These are phyloP conservation scores for Fusarium buxicola DNA, from an alignment of 2,329 filamentous ascomycete species.

Conservation along the genomic window DNA sequence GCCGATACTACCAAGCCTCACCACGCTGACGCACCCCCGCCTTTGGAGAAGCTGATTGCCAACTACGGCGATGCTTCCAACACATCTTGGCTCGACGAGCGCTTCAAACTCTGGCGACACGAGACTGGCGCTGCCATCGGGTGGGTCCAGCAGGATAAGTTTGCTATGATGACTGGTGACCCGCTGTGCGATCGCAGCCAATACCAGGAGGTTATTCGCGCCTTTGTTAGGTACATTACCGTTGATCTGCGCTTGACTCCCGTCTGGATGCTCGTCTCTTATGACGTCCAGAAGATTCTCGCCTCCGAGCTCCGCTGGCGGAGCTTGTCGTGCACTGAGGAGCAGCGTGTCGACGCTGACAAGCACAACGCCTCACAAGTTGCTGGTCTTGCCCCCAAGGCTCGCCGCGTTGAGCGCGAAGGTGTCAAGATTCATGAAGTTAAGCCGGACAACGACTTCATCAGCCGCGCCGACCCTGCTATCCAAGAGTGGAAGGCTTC, in stretches of 20 bases:
- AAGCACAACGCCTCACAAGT: conserved; percentile 62
- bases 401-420: conserved; percentile 83
- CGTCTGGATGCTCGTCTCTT: conserved; percentile 89
- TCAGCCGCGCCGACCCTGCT: conserved; percentile 75
- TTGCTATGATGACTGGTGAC: conserved; percentile 87
- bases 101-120: conserved; percentile 90
- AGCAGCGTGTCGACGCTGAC: conserved; percentile 86
- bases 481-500: conserved; percentile 83
- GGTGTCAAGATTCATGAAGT: conserved; percentile 84
- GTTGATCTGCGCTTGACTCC: conserved; percentile 78
- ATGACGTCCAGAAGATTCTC: conserved; percentile 81
- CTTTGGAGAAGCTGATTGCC: conserved; percentile 87
- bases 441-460: conserved; percentile 75
- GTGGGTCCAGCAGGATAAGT: conserved; percentile 80
- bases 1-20: conserved; percentile 75
- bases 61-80: conserved; percentile 97
- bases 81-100: conserved; percentile 91
- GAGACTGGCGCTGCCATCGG: conserved; percentile 85
- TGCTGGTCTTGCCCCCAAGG: conserved; percentile 74
- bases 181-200: conserved; percentile 86
- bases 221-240: conserved; percentile 80
- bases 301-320: conserved; percentile 87
- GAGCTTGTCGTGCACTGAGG: conserved; percentile 86
- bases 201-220: conserved; percentile 77
- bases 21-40: conserved; percentile 69